These are phyloP conservation scores for Scheffersomyces coipomensis DNA, from an alignment of 805 yeast species.

Conservation along the genomic window DNA sequence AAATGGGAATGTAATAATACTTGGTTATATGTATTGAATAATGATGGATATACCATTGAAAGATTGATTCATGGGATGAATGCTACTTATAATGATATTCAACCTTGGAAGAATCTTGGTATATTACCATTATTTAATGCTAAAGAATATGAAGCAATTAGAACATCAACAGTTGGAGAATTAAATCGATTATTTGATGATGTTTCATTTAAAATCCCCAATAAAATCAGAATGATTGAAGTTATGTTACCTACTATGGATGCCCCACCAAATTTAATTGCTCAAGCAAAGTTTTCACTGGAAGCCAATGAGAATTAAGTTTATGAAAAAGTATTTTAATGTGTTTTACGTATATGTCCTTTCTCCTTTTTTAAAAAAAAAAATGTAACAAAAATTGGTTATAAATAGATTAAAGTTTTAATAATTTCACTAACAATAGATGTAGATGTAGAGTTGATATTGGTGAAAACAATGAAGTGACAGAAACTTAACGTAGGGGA, in stretches of 20 bases:
- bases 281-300: slow-evolving; percentile 34
- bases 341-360: no score
- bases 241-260: slow-evolving; percentile 70
- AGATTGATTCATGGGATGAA: slow-evolving; percentile 70
- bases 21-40: slow-evolving; percentile 67
- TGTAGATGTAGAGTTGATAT: no score
- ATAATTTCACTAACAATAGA: no score
- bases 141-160: slow-evolving; percentile 50
- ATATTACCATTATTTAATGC: slow-evolving; percentile 65
- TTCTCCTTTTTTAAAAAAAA: no score
- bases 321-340: no score
- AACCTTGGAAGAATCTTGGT: slow-evolving; percentile 66
- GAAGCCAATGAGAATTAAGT: slow-evolving; percentile 15
- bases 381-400: no score
- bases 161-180: slow-evolving; percentile 58
- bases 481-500: no score
- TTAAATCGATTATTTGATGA: slow-evolving; percentile 49
- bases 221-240: slow-evolving; percentile 66
- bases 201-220: slow-evolving; percentile 50
- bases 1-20: slow-evolving; percentile 64
- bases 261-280: slow-evolving; percentile 61
- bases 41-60: slow-evolving; percentile 77
- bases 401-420: no score
- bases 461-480: no score
- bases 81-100: slow-evolving; percentile 66